A percentile compares a stretch with the other conserved stretches of the same genome.
phyloP scores from a whole-genome alignment of 306 rosid species.

The Fragaria nilgerrensis region DNA sequence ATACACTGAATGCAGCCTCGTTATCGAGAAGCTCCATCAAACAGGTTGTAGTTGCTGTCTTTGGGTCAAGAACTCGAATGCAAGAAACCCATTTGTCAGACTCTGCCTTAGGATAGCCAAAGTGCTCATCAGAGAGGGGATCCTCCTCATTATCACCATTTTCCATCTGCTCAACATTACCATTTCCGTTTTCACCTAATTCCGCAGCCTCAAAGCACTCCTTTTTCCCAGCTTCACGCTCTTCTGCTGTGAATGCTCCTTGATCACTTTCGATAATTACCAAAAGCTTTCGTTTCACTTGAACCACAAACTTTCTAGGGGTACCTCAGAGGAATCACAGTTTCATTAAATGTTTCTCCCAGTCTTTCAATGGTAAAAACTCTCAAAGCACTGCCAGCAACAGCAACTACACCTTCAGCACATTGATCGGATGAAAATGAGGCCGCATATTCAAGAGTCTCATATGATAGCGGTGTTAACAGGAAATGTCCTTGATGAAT shows the following conservation, averaged over 20 bases:
- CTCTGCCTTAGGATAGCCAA: conserved; percentile 93
- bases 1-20: conserved; percentile 94
- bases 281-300: conserved; percentile 75
- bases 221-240: conserved; percentile 92
- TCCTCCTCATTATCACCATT: conserved; percentile 95
- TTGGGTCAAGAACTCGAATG: conserved; percentile 97
- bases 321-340: conserved; percentile 96
- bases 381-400: conserved; percentile 92
- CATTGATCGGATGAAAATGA: conserved; percentile 98
- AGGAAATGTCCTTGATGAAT: conserved; percentile 99
- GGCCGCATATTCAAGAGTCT: conserved; percentile 96
- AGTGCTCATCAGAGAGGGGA: conserved; percentile 85
- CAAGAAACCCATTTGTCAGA: conserved; percentile 94
- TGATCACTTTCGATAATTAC: conserved; percentile 96
- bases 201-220: conserved; percentile 85
- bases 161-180: conserved; percentile 77
- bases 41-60: conserved; percentile 78
- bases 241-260: conserved; percentile 89
- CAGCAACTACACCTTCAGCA: conserved; percentile 98
- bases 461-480: conserved; percentile 92
- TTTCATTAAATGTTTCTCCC: conserved; percentile 99
- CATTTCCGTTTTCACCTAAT: conserved; percentile 72
- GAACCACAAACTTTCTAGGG: conserved; percentile 95
- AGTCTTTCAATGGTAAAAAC: conserved; percentile 94
- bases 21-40: conserved; percentile 84